phyloP scores from a whole-genome alignment of 495 filamentous ascomycete genomes.

The Clohesyomyces aquaticus region DNA sequence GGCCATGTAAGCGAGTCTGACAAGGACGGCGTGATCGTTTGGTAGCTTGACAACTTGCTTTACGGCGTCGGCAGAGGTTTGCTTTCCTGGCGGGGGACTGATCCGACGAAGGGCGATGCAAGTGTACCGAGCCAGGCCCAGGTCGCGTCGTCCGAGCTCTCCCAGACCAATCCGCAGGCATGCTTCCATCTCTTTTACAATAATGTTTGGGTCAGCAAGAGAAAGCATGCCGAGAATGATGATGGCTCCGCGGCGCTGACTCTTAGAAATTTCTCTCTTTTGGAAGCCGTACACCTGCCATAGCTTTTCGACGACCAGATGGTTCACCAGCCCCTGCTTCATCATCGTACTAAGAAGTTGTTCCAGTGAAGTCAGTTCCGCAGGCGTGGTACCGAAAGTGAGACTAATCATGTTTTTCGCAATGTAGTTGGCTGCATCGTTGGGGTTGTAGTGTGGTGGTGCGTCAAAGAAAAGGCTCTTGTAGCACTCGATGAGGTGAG shows the following conservation, averaged over 20 bases:
- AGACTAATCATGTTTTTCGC: conserved; percentile 98
- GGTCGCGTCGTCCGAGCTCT: conserved; percentile 73
- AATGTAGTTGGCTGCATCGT: conserved; percentile 94
- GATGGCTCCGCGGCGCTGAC: conserved; percentile 89
- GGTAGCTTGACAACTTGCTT: conserved; percentile 74
- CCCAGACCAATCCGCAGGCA: conserved; percentile 92
- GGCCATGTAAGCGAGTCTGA: conserved; percentile 76
- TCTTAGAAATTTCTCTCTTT: conserved; percentile 87
- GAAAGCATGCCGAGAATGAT: conserved; percentile 98
- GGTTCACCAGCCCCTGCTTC: conserved; percentile 83
- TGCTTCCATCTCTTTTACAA: conserved; percentile 88
- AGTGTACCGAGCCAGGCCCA: conserved; percentile 90
- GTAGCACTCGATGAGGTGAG: conserved; percentile 96
- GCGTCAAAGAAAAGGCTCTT: conserved; percentile 94
- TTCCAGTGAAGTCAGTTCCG: conserved; percentile 92
- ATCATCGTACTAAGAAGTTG: conserved; percentile 97
- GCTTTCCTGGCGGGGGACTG: conserved; percentile 64
- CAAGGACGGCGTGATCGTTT: conserved; percentile 88
- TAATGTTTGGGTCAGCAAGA: conserved; percentile 86
- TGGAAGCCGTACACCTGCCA: conserved; percentile 98
- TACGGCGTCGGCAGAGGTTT: conserved; percentile 56
- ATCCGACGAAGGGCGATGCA: conserved; percentile 91
- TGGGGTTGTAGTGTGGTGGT: conserved; percentile 79
- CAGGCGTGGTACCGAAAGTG: conserved; percentile 91
- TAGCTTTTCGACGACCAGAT: conserved; percentile 84